Conservation (phyloP, 495 filamentous ascomycete species). For the Trichoderma parareesei region DNA sequence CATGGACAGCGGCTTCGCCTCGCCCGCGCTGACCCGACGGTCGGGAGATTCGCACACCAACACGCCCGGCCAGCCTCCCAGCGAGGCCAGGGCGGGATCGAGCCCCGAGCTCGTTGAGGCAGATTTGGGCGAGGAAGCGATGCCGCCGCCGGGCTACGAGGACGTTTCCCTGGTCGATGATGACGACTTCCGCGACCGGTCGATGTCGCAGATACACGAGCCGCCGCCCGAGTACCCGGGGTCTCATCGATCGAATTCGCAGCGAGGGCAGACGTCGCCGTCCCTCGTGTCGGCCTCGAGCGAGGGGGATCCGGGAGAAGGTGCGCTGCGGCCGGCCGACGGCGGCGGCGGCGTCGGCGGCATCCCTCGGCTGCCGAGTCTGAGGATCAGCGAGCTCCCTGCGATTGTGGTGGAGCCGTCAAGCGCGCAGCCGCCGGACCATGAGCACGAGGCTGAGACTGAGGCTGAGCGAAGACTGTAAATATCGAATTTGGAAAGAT, state of each 20-base stretch:
- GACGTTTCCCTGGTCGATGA: slow-evolving; percentile 43
- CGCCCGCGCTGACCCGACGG: slow-evolving; percentile 16
- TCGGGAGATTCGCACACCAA: slow-evolving; percentile 12
- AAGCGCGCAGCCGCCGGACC: slow-evolving; percentile 26
- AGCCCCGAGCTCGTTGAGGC: slow-evolving; percentile 35
- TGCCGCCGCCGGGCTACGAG: slow-evolving; percentile 49
- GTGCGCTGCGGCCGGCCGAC: slow-evolving; percentile 18
- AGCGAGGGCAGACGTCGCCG: slow-evolving; percentile 8
- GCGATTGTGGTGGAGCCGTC: slow-evolving; percentile 46
- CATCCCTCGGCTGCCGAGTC: slow-evolving; percentile 34
- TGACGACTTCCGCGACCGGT: slow-evolving; percentile 25
- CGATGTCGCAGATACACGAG: slow-evolving; percentile 22
- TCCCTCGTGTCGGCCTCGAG: slow-evolving; percentile 17
- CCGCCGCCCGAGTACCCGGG: slow-evolving; percentile 45
- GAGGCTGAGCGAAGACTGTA: background rate
- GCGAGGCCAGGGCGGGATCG: slow-evolving; percentile 23
- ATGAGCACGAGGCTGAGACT: background rate
- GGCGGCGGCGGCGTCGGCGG: slow-evolving; percentile 29
- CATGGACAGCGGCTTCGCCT: slow-evolving; percentile 34
- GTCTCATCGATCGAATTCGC: slow-evolving; percentile 16
- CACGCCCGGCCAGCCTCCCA: slow-evolving; percentile 10
- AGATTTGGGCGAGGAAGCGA: slow-evolving; percentile 38
- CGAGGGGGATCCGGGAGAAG: slow-evolving; percentile 11
- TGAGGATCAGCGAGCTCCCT: slow-evolving; percentile 36
- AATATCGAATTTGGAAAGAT: background rate